These are phyloP conservation scores for Pythium sukuiense DNA, from an alignment of 352 stramenopile genomes.

Conservation along the genomic window DNA sequence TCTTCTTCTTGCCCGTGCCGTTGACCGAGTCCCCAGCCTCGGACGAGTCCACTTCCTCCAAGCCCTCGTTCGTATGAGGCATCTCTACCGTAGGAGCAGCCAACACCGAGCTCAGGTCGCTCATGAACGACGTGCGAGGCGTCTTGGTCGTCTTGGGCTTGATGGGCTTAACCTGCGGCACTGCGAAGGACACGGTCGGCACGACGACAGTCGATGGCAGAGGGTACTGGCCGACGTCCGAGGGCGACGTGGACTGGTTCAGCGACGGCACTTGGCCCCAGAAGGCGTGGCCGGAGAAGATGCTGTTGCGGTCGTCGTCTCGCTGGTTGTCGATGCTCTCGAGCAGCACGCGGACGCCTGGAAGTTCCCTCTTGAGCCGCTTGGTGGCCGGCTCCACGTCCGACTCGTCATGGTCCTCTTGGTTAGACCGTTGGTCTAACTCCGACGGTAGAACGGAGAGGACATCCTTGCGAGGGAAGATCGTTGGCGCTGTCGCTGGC, in stretches of 20 bases:
- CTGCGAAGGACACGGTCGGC: neutral
- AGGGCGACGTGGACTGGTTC: slow-evolving; percentile 10
- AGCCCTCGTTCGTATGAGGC: neutral
- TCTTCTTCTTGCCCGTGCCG: slow-evolving; percentile 28
- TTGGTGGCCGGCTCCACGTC: slow-evolving; percentile 15
- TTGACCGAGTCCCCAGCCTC: neutral
- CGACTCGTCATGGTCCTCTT: neutral
- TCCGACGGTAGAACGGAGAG: neutral
- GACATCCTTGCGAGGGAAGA: neutral
- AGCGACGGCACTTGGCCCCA: slow-evolving; percentile 24
- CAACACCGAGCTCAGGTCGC: neutral
- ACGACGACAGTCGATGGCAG: neutral
- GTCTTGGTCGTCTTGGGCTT: neutral
- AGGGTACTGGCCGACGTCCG: slow-evolving; percentile 8
- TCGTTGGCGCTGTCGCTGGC: too few relatives aligned
- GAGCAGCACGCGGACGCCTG: slow-evolving; percentile 19
- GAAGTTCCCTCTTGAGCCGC: slow-evolving; percentile 17
- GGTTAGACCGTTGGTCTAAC: neutral
- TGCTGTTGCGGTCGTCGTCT: slow-evolving; percentile 16
- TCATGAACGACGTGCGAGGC: slow-evolving; percentile 6
- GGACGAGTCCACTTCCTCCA: neutral
- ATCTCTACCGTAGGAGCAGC: neutral
- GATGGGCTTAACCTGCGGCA: neutral
- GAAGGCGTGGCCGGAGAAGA: slow-evolving; percentile 28
- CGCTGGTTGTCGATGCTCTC: slow-evolving; percentile 26